Evolutionary conservation across 441 rosid species (phyloP), one percentile per base, ranked within the genome.

Genomic region (Pelargonium myrrhifolium): DNA sequence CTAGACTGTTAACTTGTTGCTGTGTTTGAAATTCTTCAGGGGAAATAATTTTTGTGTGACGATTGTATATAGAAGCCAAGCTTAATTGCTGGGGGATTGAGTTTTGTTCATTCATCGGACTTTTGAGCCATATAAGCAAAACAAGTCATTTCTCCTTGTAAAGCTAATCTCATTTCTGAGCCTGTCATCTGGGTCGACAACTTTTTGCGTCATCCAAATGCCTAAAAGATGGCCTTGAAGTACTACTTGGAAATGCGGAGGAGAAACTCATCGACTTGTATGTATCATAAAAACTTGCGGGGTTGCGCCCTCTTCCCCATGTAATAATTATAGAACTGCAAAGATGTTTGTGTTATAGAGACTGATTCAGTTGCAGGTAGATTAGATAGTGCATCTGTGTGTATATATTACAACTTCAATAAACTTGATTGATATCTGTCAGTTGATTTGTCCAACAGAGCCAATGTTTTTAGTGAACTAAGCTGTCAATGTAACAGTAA

Each of bases 41-140:
- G 86, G 70, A 77, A 77, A 66, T 56, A 35, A 26, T 3, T 43
- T 65, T 72, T 77, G 64, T 58, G 68, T 68, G 69, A 75, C 68
- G 77, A 68, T 69, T 75, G 79, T 80, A 66, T 59, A 76, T 73
- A 76, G 74, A 76, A 72, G 79, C 79, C 73, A 65, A 59, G 74
- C 61, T 65, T 66, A 71, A 68, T 72, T 60, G 63, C 51, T 65
- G 74, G 76, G 66, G 4, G 75, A 61, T 68, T 55, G 76, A 72
- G 76, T 68, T 75, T 68, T 55, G 14, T 59, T 47, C 62, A 72
- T 73, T 69, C 75, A 31, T 31, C 35, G 35, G 3, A 31, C 35
- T 67, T 71, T 66, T 10, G 65, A 70, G 65, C 70, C 65, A 28
- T 70, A 21, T 22, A 31, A 3, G 35, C 35, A 31, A n/a, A n/a